Conservation (phyloP, 2,329 filamentous ascomycete species). For the Daldinia eschscholtzii region DNA sequence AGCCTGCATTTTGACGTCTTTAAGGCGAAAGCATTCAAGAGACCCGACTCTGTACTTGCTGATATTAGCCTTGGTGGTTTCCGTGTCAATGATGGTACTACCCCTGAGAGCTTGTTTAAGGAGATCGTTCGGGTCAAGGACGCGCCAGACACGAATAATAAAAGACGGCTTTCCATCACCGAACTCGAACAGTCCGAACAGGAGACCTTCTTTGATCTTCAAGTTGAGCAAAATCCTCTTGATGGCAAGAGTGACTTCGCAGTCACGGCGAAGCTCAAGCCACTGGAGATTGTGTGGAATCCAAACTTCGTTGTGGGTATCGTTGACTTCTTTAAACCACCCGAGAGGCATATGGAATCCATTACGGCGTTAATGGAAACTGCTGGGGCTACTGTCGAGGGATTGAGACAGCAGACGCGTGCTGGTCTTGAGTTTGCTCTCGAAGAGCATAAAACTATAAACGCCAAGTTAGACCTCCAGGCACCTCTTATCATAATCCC, state of each 20-base stretch:
- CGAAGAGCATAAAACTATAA: constrained; percentile 97
- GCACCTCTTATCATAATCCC: constrained; percentile 97
- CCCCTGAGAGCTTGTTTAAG: constrained; percentile 87
- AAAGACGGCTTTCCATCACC: constrained; percentile 64
- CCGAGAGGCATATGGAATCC: constrained; percentile 97
- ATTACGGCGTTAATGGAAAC: constrained; percentile 96
- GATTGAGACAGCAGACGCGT: constrained; percentile 92
- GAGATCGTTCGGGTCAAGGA: constrained; percentile 98
- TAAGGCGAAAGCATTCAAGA: constrained; percentile 87
- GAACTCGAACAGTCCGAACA: constrained; percentile 65
- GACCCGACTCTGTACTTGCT: constrained; percentile 89
- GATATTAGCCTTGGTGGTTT: constrained; percentile 93
- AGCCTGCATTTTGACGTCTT: constrained; percentile 96
- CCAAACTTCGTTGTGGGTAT: constrained; percentile 92
- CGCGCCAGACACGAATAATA: constrained; percentile 67
- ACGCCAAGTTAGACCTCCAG: constrained; percentile 94
- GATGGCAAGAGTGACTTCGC: constrained; percentile 93
- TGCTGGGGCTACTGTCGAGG: constrained; percentile 94
- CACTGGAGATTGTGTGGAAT: constrained; percentile 97
- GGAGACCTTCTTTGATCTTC: constrained; percentile 91
- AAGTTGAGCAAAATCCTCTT: constrained; percentile 94
- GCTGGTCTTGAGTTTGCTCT: constrained; percentile 96
- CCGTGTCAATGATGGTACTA: constrained; percentile 95
- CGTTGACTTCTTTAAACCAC: constrained; percentile 94
- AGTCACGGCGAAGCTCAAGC: constrained; percentile 90